Evolutionary conservation across 176 grass and related monocot species (phyloP).

Genomic region (Triticum monococcum): DNA sequence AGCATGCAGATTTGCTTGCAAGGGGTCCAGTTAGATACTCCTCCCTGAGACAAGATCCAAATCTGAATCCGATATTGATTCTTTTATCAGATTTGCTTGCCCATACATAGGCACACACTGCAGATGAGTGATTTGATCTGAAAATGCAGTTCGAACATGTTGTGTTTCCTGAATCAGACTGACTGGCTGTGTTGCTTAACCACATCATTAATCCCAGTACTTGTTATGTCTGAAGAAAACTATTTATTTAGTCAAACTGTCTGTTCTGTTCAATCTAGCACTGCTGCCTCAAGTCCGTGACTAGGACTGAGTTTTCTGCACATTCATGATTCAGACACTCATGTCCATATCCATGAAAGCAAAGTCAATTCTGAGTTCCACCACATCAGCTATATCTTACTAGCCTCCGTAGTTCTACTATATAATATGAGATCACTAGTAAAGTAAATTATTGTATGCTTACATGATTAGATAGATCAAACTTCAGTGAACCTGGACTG

Average conservation of each 20-base stretch:
- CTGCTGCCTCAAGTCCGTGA: background rate
- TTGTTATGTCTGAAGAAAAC: no score
- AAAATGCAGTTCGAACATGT: constrained; percentile 20
- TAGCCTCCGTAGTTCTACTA: no score
- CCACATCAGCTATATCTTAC: no score
- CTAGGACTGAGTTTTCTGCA: background rate
- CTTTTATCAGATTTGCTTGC: constrained; percentile 14
- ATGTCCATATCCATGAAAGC: background rate
- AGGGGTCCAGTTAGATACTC: background rate
- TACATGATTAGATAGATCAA: background rate
- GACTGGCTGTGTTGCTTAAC: background rate
- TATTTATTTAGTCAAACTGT: background rate
- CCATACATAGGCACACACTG: background rate
- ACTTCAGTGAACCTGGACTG: constrained; percentile 36
- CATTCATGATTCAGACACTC: constrained; percentile 7
- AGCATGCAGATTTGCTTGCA: constrained; percentile 25
- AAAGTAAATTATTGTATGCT: background rate
- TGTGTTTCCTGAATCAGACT: background rate
- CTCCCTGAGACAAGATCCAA: constrained; percentile 25
- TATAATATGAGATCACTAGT: no score
- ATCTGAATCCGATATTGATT: constrained; percentile 33
- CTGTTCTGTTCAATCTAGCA: background rate
- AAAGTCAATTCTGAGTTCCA: no score
- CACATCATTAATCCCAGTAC: no score
- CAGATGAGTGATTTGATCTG: constrained; percentile 10